Evolutionary conservation across 2,329 filamentous ascomycete species (phyloP).

Genomic region (Orbilia quercus): DNA sequence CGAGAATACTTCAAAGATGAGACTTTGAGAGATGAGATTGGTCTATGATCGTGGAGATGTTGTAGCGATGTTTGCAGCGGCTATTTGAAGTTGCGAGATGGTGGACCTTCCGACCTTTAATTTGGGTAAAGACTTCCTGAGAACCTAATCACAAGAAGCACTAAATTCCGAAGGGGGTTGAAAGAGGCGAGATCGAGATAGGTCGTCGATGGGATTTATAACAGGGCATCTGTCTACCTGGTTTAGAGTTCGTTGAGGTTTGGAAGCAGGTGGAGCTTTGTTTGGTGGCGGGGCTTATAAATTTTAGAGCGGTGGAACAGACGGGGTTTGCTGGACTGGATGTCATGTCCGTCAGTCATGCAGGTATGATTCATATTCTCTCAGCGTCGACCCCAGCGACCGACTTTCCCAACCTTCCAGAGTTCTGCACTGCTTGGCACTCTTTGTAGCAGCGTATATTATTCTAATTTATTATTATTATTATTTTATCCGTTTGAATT

Average conservation of each 20-base stretch:
- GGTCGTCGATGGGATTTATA: conserved; percentile 19
- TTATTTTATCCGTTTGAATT: neutral
- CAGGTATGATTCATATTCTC: conserved; percentile 29
- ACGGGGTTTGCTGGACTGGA: conserved; percentile 10
- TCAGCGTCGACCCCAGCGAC: neutral
- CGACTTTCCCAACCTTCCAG: conserved; percentile 3
- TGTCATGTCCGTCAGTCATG: too few species aligned
- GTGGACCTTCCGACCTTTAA: too few species aligned
- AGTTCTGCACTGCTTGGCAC: neutral
- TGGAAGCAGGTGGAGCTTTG: neutral
- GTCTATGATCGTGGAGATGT: neutral
- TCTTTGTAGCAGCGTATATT: neutral
- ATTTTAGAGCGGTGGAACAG: conserved; percentile 29
- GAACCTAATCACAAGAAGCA: conserved; percentile 51
- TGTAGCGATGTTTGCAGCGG: neutral
- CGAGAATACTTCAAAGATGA: neutral
- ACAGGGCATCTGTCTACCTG: neutral
- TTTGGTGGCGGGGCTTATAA: conserved; percentile 31
- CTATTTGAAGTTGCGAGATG: too few species aligned
- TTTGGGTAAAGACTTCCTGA: conserved; percentile 34
- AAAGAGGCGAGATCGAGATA: neutral
- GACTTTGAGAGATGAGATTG: neutral
- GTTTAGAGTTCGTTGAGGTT: neutral
- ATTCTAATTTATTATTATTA: neutral
- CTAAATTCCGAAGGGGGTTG: neutral